phyloP scores from a whole-genome alignment of 1,284 basidiomycete genomes.

The Pyrrhoderma noxium region DNA sequence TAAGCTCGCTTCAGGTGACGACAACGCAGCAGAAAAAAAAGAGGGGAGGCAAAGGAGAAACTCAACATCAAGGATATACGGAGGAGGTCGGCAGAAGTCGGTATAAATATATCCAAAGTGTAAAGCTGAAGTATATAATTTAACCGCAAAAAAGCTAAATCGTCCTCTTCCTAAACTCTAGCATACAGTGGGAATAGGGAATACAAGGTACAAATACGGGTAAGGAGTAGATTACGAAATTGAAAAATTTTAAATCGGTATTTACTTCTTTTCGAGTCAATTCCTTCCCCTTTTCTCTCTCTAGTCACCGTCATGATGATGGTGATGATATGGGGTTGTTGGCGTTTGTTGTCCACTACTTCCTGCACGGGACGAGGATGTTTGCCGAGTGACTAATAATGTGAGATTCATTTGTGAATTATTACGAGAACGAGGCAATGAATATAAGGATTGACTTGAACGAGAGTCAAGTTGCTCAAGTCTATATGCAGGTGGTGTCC shows the following conservation, averaged over 20 bases:
- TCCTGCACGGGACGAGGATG: slow-evolving; percentile 31
- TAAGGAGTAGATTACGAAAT: neutral
- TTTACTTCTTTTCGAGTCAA: too few species aligned
- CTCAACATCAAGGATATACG: too few species aligned
- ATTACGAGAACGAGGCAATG: slow-evolving; percentile 51
- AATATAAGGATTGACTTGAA: slow-evolving; percentile 21
- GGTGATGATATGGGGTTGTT: slow-evolving; percentile 12
- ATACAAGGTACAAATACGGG: neutral
- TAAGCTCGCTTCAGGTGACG: too few species aligned
- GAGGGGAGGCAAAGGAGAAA: too few species aligned
- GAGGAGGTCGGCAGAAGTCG: too few species aligned
- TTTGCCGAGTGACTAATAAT: slow-evolving; percentile 40
- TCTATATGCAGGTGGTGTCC: slow-evolving; percentile 25
- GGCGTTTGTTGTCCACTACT: slow-evolving; percentile 28
- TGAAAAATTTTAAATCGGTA: too few species aligned
- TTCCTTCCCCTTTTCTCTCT: too few species aligned
- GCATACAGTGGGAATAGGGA: neutral
- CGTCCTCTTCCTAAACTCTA: neutral
- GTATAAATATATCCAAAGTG: neutral
- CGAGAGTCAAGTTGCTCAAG: slow-evolving; percentile 18
- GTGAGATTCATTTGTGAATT: slow-evolving; percentile 56
- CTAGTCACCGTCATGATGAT: slow-evolving; percentile 6
- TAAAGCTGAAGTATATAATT: neutral
- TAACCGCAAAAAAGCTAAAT: neutral
- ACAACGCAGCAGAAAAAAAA: too few species aligned